These are phyloP conservation scores for Arachis monticola DNA, from an alignment of 331 rosid genomes.

Conservation along the genomic window DNA sequence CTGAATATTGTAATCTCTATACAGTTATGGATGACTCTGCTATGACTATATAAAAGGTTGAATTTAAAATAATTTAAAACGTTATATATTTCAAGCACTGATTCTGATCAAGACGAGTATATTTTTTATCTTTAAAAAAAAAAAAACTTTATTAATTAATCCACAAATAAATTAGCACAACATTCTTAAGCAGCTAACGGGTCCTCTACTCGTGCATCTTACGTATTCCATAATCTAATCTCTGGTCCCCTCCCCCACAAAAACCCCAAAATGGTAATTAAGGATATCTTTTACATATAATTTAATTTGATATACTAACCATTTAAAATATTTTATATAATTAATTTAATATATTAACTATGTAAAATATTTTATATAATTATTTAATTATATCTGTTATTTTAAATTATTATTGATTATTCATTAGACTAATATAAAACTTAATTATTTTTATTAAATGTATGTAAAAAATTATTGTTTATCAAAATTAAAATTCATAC, in stretches of 20 bases:
- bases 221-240: conserved; percentile 40
- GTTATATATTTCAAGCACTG: conserved; percentile 13
- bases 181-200: conserved; percentile 51
- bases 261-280: no score
- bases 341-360: no score
- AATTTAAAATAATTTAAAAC: conserved; percentile 24
- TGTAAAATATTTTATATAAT: no score
- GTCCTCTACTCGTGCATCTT: conserved; percentile 42
- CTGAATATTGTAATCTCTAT: conserved; percentile 29
- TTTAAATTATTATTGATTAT: conserved; percentile 31
- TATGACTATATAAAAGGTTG: conserved; percentile 25
- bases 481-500: background rate
- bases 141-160: background rate
- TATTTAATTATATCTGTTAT: no score
- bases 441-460: background rate
- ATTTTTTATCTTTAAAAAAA: background rate
- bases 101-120: conserved; percentile 36
- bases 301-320: no score
- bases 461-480: background rate
- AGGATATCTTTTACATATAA: no score
- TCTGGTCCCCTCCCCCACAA: no score
- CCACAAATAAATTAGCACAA: conserved; percentile 27
- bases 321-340: no score
- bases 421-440: no score
- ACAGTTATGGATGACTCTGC: conserved; percentile 54